A percentile compares a stretch with the other conserved stretches of the same genome.
Conservation (phyloP, 2,329 filamentous ascomycete species). For the Colletotrichum musicola region DNA sequence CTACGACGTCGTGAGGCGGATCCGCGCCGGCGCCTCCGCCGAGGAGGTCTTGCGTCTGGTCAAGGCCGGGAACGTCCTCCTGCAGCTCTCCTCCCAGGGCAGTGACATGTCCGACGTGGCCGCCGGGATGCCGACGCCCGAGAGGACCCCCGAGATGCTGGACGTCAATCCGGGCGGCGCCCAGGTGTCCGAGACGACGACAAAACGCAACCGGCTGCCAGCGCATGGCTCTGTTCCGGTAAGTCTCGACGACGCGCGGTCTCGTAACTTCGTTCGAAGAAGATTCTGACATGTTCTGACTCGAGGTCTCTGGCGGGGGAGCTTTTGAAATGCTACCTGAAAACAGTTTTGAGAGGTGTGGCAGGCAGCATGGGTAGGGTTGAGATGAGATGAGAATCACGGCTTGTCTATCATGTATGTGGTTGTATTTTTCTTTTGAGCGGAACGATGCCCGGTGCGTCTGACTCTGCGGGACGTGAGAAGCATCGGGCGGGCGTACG, state of each 20-base stretch:
- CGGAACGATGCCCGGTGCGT: too few relatives aligned
- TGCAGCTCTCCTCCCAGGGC: constrained; percentile 3
- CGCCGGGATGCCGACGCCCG: not conserved
- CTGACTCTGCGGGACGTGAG: too few relatives aligned
- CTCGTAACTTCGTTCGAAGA: not conserved
- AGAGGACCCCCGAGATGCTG: not conserved
- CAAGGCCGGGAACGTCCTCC: constrained; percentile 1
- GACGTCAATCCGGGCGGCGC: not conserved
- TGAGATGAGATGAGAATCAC: too few relatives aligned
- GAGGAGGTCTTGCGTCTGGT: constrained; percentile 15
- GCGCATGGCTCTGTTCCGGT: not conserved
- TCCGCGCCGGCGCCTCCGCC: constrained; percentile 7
- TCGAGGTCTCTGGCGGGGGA: not conserved
- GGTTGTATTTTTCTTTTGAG: too few relatives aligned
- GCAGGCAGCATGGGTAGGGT: too few relatives aligned
- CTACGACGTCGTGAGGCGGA: not conserved
- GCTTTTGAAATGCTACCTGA: too few relatives aligned
- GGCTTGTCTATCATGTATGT: too few relatives aligned
- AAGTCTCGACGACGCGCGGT: constrained; percentile 1
- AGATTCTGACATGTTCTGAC: not conserved
- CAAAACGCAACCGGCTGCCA: not conserved
- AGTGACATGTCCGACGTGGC: constrained; percentile 1
- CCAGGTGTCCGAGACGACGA: not conserved
- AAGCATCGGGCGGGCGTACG: too few relatives aligned
- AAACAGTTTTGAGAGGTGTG: too few relatives aligned